Evolutionary conservation across 192 early-diverging fungal genomes (phyloP).

Genomic region (Linnemannia zychae): DNA sequence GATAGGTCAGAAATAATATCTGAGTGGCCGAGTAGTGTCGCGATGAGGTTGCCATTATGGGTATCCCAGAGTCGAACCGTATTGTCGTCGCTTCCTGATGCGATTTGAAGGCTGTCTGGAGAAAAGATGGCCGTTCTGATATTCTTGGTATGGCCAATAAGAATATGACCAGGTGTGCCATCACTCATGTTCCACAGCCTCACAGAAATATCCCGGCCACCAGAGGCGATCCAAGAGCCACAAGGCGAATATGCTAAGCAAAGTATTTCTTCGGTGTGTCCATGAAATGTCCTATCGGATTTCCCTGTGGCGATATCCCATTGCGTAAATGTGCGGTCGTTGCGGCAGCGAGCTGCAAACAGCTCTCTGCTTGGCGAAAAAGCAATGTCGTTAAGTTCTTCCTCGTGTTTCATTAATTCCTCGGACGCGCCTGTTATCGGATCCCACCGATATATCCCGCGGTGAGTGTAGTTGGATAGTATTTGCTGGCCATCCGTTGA

Average conservation of each 20-base stretch:
- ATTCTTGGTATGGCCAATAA: neutral
- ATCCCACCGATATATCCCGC: too few species aligned
- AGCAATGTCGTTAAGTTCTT: too few species aligned
- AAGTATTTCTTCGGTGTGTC: neutral
- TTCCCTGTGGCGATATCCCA: too few species aligned
- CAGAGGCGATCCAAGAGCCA: neutral
- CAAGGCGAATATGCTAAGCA: neutral
- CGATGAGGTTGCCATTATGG: neutral
- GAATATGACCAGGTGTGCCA: too few species aligned
- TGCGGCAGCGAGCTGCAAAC: too few species aligned
- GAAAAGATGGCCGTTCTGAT: neutral
- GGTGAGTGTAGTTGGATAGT: too few species aligned
- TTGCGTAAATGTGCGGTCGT: too few species aligned
- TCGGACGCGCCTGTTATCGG: too few species aligned
- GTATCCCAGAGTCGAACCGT: neutral
- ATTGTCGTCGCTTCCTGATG: neutral
- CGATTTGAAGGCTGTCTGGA: neutral
- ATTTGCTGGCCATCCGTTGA: too few species aligned
- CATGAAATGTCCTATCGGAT: too few species aligned
- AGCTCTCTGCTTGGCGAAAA: too few species aligned
- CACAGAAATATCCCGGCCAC: neutral
- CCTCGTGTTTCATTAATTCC: too few species aligned
- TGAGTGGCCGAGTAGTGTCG: neutral
- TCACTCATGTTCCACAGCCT: neutral
- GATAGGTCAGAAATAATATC: neutral